phyloP scores from a whole-genome alignment of 805 yeast species.

The Ogataea corticis region DNA sequence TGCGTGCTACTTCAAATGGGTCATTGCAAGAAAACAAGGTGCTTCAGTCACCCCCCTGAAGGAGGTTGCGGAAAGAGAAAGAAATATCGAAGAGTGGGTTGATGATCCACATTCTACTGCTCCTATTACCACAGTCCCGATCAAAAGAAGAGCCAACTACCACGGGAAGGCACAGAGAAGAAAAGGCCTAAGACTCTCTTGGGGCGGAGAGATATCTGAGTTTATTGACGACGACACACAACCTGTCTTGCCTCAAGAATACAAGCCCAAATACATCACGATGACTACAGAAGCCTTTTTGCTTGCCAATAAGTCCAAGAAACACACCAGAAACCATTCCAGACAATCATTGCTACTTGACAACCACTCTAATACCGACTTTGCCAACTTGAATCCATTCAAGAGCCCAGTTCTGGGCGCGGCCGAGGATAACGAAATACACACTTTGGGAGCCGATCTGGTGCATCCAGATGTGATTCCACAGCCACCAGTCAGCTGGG shows the following conservation, averaged over 20 bases:
- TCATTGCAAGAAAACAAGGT: conserved; percentile 77
- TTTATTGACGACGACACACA: conserved; percentile 19
- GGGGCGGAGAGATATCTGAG: conserved; percentile 41
- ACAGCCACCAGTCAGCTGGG: conserved; percentile 87
- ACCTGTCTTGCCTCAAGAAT: conserved; percentile 22
- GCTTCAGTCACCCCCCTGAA: conserved; percentile 56
- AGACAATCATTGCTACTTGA: conserved; percentile 15
- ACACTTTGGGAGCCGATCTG: conserved; percentile 55
- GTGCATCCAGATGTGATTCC: conserved; percentile 80
- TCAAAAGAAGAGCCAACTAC: conserved; percentile 52
- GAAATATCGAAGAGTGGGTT: conserved; percentile 83
- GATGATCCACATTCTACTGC: conserved; percentile 57
- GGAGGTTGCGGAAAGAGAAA: conserved; percentile 61
- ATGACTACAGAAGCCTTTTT: conserved; percentile 62
- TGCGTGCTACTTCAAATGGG: conserved; percentile 91
- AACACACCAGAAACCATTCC: conserved; percentile 12
- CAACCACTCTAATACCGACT: conserved; percentile 18
- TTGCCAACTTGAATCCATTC: conserved; percentile 34
- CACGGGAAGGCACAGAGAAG: conserved; percentile 32
- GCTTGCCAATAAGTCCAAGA: conserved; percentile 20
- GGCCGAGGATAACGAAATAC: conserved; percentile 38
- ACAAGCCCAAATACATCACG: conserved; percentile 52
- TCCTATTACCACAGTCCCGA: conserved; percentile 53
- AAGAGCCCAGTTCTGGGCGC: conserved; percentile 18
- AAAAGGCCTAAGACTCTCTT: conserved; percentile 37